A percentile compares a stretch with the other conserved stretches of the same genome.
Conservation (phyloP, 768 basidiomycete genomes). For the Lentinula sp. region DNA sequence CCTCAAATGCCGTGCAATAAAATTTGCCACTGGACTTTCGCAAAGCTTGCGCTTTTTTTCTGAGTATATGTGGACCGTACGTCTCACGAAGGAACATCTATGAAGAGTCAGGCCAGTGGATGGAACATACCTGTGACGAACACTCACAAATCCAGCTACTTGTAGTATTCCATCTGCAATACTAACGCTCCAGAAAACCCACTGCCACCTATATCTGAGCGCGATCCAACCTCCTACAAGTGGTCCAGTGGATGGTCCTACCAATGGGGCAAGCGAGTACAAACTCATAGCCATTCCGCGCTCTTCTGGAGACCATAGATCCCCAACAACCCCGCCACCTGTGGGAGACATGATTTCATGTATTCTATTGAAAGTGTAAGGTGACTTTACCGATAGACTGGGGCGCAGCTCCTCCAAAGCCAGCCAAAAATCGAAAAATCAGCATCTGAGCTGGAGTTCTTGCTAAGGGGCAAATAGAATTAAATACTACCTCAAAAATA, state of each 20-base stretch:
- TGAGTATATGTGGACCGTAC: conserved; percentile 45
- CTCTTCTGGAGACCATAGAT: conserved; percentile 47
- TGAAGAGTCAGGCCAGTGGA: neutral
- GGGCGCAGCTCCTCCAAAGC: conserved; percentile 61
- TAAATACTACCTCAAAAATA: conserved; percentile 29
- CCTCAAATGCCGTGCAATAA: conserved; percentile 38
- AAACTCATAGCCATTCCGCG: conserved; percentile 47
- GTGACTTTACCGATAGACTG: conserved; percentile 29
- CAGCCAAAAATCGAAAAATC: conserved; percentile 56
- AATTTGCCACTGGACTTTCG: conserved; percentile 25
- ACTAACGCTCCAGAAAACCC: conserved; percentile 57
- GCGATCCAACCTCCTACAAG: conserved; percentile 39
- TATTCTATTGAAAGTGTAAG: neutral
- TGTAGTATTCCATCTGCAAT: conserved; percentile 45
- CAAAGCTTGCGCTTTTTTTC: conserved; percentile 28
- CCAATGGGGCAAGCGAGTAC: conserved; percentile 48
- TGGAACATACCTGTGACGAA: neutral
- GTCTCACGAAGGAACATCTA: conserved; percentile 30
- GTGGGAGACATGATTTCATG: neutral
- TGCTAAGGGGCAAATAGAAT: conserved; percentile 44
- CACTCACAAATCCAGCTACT: conserved; percentile 40
- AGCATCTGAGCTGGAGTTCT: conserved; percentile 46
- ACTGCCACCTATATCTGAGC: conserved; percentile 46
- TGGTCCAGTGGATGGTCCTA: conserved; percentile 37
- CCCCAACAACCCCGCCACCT: conserved; percentile 51